Evolutionary conservation across 2,329 filamentous ascomycete species (phyloP).

Genomic region (Neofusicoccum ribis): DNA sequence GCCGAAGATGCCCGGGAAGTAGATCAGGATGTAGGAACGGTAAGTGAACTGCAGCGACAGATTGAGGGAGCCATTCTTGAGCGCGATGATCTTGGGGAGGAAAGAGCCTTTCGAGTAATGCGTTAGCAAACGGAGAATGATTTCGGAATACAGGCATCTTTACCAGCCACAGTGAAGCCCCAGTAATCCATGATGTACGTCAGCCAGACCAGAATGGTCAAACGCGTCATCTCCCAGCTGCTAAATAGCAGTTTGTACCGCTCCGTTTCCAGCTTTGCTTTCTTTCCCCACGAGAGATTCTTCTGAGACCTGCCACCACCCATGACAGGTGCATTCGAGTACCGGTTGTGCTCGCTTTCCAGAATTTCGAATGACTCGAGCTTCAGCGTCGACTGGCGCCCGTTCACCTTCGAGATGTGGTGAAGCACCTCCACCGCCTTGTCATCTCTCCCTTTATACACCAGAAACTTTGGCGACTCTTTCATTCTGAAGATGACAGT

Average conservation of each 20-base stretch:
- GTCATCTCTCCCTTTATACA: constrained; percentile 55
- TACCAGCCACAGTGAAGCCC: constrained; percentile 51
- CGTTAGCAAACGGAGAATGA: neutral
- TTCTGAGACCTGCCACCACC: constrained; percentile 35
- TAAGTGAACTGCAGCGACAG: constrained; percentile 52
- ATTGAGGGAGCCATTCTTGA: constrained; percentile 51
- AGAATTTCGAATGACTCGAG: constrained; percentile 39
- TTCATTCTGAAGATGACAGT: constrained; percentile 56
- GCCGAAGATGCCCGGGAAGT: constrained; percentile 53
- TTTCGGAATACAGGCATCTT: neutral
- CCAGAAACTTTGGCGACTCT: constrained; percentile 62
- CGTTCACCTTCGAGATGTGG: constrained; percentile 47
- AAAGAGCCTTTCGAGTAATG: constrained; percentile 39
- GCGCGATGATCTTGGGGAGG: constrained; percentile 51
- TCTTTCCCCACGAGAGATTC: constrained; percentile 25
- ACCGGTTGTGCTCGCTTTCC: constrained; percentile 30
- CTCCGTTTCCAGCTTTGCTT: constrained; percentile 41
- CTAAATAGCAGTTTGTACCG: constrained; percentile 50
- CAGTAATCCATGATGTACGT: constrained; percentile 55
- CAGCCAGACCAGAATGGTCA: constrained; percentile 52
- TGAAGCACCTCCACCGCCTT: constrained; percentile 50
- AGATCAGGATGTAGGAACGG: constrained; percentile 56
- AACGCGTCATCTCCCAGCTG: constrained; percentile 41
- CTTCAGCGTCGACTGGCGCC: constrained; percentile 34
- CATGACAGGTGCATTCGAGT: constrained; percentile 26